Evolutionary conservation across 1,284 basidiomycete genomes (phyloP).

Genomic region (Amylostereum areolatum): DNA sequence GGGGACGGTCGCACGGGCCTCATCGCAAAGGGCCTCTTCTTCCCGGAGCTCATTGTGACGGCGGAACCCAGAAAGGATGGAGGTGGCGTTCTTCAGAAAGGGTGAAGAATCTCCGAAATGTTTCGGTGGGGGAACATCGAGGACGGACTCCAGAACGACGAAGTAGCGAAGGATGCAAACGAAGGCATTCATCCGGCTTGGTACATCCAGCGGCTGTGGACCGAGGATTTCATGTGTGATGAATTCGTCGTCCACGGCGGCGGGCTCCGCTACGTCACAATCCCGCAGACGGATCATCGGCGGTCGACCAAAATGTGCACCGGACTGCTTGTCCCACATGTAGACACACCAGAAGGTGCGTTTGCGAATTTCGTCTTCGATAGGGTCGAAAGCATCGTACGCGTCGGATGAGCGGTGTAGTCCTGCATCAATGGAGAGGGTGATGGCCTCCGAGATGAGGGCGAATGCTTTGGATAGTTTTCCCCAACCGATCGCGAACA

Average conservation of each 20-base stretch:
- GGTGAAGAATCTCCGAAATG: conserved; percentile 48
- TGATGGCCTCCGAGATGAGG: conserved; percentile 77
- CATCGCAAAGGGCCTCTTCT: conserved; percentile 76
- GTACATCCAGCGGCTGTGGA: conserved; percentile 60
- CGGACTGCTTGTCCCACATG: conserved; percentile 86
- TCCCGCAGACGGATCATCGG: conserved; percentile 80
- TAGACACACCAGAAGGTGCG: conserved; percentile 94
- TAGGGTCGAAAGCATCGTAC: conserved; percentile 84
- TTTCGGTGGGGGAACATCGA: conserved; percentile 65
- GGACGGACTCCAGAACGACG: conserved; percentile 76
- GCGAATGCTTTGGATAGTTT: conserved; percentile 84
- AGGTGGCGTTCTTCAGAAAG: conserved; percentile 55
- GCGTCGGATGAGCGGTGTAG: conserved; percentile 81
- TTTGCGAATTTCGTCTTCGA: conserved; percentile 85
- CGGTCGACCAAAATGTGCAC: conserved; percentile 81
- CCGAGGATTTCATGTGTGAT: conserved; percentile 69
- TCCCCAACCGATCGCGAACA: conserved; percentile 84
- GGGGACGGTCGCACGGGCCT: conserved; percentile 67
- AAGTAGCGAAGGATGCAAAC: conserved; percentile 69
- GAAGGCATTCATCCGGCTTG: conserved; percentile 77
- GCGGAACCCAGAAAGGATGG: conserved; percentile 46
- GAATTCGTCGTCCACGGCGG: conserved; percentile 83
- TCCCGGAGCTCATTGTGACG: conserved; percentile 65
- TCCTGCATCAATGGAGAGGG: conserved; percentile 80
- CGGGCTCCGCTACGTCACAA: conserved; percentile 81